Conservation (phyloP, 176 grass and related monocot genomes). For the Ensete ventricosum region DNA sequence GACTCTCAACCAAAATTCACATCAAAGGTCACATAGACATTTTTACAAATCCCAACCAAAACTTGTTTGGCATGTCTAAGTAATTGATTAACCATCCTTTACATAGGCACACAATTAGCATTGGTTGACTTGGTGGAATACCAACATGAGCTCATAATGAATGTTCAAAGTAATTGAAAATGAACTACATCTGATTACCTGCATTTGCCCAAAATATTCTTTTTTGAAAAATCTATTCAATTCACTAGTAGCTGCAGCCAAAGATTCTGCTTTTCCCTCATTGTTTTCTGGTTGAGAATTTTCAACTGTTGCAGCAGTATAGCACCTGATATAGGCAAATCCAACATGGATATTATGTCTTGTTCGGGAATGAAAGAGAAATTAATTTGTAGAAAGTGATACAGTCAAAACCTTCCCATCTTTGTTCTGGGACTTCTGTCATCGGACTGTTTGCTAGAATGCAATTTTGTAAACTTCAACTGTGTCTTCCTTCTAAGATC, state of each 20-base stretch:
- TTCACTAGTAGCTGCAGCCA: slow-evolving; percentile 66
- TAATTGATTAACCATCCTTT: no score
- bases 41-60: no score
- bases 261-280: slow-evolving; percentile 51
- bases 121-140: no score
- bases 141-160: no score
- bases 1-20: no score
- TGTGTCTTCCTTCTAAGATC: slow-evolving; percentile 70
- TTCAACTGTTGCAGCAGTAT: slow-evolving; percentile 64
- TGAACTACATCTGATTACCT: slow-evolving; percentile 37
- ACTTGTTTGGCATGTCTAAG: no score
- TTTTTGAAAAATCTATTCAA: slow-evolving; percentile 87
- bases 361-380: not conserved
- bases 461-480: slow-evolving; percentile 31
- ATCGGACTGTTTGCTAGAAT: slow-evolving; percentile 28
- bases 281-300: slow-evolving; percentile 49
- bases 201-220: slow-evolving; percentile 88
- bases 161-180: slow-evolving; percentile 1
- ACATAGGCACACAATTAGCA: no score
- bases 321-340: slow-evolving; percentile 37
- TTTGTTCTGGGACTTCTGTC: slow-evolving; percentile 12
- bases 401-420: slow-evolving; percentile 35
- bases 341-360: not conserved
- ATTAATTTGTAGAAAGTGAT: slow-evolving; percentile 18
- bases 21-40: no score